Evolutionary conservation across 495 filamentous ascomycete species (phyloP), one percentile per base, ranked within the genome.

Genomic region (Elasticomyces elasticus): DNA sequence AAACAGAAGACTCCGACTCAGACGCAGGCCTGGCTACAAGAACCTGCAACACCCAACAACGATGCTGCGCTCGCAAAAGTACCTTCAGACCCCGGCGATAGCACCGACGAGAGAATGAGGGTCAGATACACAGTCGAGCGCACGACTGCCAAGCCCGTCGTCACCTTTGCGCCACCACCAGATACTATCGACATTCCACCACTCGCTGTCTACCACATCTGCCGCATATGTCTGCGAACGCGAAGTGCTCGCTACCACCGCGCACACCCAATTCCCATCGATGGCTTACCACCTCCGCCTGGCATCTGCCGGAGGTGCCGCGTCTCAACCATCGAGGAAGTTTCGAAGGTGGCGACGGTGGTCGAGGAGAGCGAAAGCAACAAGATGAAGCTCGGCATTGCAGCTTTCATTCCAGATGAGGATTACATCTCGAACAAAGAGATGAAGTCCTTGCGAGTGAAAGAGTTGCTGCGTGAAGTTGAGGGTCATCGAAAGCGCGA

Each of bases 171-270:
- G 7, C 24, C 51, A 23, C 38, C 38, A 33, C 15, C 4, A 9
- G n/a, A 23, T 28, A 31, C 45, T 11, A 31, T 26, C 19, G 13
- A 56, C n/a, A 43, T 61, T 1, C 53, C 58, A 20, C 58, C 58
- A 3, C 46, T 61, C 19, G 58, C 58, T 6, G 38, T 61, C 38
- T 61, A 54, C 49, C 59, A 62, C 46, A 62, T 62, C 50, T 62
- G 54, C 50, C 54, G 59, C 33, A 51, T 62, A 11, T 62, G 59
- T 33, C 25, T 62, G 13, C 49, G 55, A 15, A 49, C 59, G 19
- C 59, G 59, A 9, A 62, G 59, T 40, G 26, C 43, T 5, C 49
- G 50, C 25, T 62, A 58, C 41, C 59, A 62, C 27, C 49, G 54
- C 38, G 47, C 53, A 26, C 54, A 62, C 23, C 59, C 59, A 9